Evolutionary conservation across 805 yeast species (phyloP), one percentile per base, ranked within the genome.

Genomic region (Scheffersomyces ergatensis): DNA sequence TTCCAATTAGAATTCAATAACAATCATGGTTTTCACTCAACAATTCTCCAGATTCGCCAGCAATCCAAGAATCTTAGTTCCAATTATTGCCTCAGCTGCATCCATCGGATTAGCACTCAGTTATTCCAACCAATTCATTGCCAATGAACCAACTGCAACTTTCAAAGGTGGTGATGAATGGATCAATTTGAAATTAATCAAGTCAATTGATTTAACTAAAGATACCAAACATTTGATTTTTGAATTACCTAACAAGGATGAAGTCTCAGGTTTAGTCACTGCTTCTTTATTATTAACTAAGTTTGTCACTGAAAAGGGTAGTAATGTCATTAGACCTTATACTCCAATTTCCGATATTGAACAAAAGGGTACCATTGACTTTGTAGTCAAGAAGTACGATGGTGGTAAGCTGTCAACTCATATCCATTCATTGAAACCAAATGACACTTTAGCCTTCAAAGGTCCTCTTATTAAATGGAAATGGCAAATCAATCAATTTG

Each of bases 391-490:
- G 78, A 78, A 72, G 47, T 93, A 93, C 71, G 85, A 82, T 38
- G 78, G 74, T 41, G 97, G 98, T 56, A 85, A 86, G 69, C 82
- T 89, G 80, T 78, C 92, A 39, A 71, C 72, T 58, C 93, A 88
- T 67, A 65, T 89, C 44, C 78, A 76, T 62, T 65, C 66, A 45
- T 78, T 92, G 61, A 82, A 85, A 65, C 80, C 77, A 45, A 78
- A 84, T 55, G 98, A 93, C 57, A 79, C 89, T 38, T 76, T 93
- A 42, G 69, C 96, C 8, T 85, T 93, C 77, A 92, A 89, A 74
- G 99, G 99, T 37, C 98, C 98, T 50, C 77, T 89, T 50, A 73
- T 76, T 57, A 93, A 93, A 75, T 90, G 93, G 87, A 80, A 84
- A 62, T 88, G 95, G 89, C 77, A 77, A 55, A 85, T 92, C 53